Evolutionary conservation across 352 stramenopile species (phyloP), one percentile per base, ranked within the genome.

Genomic region (Globisporangium barbulae): DNA sequence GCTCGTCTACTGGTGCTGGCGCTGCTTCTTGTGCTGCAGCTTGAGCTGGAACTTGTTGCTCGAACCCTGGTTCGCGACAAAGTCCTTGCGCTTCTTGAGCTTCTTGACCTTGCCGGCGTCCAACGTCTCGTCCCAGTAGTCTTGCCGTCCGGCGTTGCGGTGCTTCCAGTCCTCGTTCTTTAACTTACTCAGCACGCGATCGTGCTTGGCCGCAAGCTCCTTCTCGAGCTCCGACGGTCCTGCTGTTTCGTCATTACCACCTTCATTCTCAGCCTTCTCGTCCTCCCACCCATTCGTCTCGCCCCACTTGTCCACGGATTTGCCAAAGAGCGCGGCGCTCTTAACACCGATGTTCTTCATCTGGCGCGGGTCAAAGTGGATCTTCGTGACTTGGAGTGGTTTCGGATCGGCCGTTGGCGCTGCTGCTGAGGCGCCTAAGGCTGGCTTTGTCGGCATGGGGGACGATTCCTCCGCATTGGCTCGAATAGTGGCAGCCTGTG

Each of bases 81-180:
- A 94, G 53, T 89, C 82, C 55, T 91, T 93, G 57, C 83, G 80
- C 67, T 91, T 91, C 72, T 91, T 91, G 55, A 93, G 68, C 71
- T 93, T 94, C 63, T 93, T 93, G 9, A 86, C 57, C 56, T 94
- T 90, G 41, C 86, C 86, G 9, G 60, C 55, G 61, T 94, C 86
- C 2, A 94, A 72, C 21, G 79, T 79, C 44, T 90, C 82, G 60
- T 94, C 78, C 86, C 86, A 94, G 35, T 79, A 83, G 68, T 90
- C 85, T 53, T 88, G 84, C 17, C 81, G 81, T 19, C 75, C 75
- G 5, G 75, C 74, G 35, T 87, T 88, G 44, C 85, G 85, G 54
- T 83, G 74, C 52, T 88, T 79, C 74, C 78, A 90, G 59, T 93
- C 79, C 59, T 93, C 82, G 39, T 83, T 75, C 67, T 92, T 92